Evolutionary conservation across 2,329 filamentous ascomycete genomes (phyloP).

Genomic region (Fusarium sp.): DNA sequence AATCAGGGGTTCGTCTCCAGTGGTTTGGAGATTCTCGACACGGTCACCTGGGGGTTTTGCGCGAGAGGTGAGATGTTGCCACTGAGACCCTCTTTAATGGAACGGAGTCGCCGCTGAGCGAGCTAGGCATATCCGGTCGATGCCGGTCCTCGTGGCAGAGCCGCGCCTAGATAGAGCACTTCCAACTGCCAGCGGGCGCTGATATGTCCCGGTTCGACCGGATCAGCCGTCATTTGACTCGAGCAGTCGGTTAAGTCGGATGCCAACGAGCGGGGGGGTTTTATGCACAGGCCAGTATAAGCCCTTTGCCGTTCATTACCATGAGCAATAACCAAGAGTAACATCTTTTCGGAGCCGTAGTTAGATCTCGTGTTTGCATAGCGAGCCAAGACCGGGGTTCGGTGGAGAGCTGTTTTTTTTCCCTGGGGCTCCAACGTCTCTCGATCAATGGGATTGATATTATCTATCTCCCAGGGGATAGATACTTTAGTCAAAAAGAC

Average conservation of each 20-base stretch:
- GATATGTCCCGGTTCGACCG: slow-evolving; percentile 16
- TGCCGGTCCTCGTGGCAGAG: slow-evolving; percentile 20
- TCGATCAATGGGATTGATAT: neutral
- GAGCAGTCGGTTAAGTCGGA: slow-evolving; percentile 40
- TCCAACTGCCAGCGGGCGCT: neutral
- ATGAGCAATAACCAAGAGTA: slow-evolving; percentile 28
- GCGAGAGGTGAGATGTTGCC: slow-evolving; percentile 4
- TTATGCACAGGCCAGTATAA: slow-evolving; percentile 27
- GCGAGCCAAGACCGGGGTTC: slow-evolving; percentile 12
- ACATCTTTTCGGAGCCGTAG: slow-evolving; percentile 1
- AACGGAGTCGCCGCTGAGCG: slow-evolving; percentile 12
- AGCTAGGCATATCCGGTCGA: slow-evolving; percentile 27
- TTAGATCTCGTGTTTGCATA: neutral
- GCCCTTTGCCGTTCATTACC: neutral
- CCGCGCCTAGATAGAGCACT: slow-evolving; percentile 1
- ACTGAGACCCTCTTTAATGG: slow-evolving; percentile 26
- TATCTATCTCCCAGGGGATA: neutral
- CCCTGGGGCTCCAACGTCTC: neutral
- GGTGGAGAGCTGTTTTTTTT: neutral
- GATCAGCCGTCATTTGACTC: slow-evolving; percentile 9
- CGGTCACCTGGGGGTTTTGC: slow-evolving; percentile 1
- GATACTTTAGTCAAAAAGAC: neutral
- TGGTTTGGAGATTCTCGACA: slow-evolving; percentile 19
- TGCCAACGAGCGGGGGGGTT: slow-evolving; percentile 8
- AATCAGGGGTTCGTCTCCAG: slow-evolving; percentile 2